These are phyloP conservation scores for Lepidium campestre DNA, from an alignment of 441 rosid species.

Conservation along the genomic window DNA sequence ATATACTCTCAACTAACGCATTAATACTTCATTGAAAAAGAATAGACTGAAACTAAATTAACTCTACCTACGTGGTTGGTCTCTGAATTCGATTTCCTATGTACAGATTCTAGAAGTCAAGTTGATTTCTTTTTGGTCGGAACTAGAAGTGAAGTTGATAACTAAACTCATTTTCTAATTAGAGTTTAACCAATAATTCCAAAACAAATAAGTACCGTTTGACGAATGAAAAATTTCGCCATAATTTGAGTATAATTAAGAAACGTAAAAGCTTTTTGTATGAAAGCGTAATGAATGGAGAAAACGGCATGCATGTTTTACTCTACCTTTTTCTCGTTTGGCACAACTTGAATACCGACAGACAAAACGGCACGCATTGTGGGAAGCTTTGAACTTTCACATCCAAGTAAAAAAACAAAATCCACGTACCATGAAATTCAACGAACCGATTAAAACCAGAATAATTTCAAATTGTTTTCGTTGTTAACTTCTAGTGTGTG, in stretches of 20 bases:
- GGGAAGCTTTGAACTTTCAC: neutral
- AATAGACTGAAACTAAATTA: neutral
- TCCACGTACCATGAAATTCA: neutral
- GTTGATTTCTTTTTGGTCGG: too few species aligned
- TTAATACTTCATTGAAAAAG: neutral
- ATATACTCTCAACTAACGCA: neutral
- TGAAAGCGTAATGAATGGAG: neutral
- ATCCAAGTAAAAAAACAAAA: neutral
- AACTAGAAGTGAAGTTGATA: neutral
- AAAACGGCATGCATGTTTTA: slow-evolving; percentile 9
- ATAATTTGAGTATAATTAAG: neutral
- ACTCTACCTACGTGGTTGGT: neutral
- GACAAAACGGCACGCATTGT: slow-evolving; percentile 14
- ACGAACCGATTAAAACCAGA: neutral
- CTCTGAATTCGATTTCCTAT: neutral
- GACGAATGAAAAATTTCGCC: neutral
- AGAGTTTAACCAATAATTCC: neutral
- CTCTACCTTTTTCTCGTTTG: neutral
- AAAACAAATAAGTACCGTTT: neutral
- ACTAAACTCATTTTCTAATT: neutral
- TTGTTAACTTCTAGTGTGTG: too few species aligned
- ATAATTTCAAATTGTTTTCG: too few species aligned
- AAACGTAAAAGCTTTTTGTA: neutral
- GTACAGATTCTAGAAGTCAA: neutral
- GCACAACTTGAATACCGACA: slow-evolving; percentile 16